Evolutionary conservation across 2,329 filamentous ascomycete genomes (phyloP), one percentile per base, ranked within the genome.

Genomic region (Rhynchosporium secalis): DNA sequence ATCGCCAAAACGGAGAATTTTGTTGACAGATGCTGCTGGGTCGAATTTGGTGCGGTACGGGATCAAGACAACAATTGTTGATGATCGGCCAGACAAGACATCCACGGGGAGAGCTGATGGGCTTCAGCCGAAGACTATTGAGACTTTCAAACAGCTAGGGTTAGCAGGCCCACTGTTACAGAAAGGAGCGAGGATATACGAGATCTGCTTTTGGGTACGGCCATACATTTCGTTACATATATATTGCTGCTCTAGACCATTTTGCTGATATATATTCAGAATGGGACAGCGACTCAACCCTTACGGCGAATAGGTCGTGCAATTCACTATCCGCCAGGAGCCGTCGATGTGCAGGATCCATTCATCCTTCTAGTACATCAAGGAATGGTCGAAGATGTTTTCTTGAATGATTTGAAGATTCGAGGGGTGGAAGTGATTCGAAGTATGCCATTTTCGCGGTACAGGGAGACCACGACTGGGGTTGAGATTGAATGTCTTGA

Each of bases 61-160:
- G 13, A 84, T 91, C 69, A 84, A 84, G 60, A 81, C 84, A 3
- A 80, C 82, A 46, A 80, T 91, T 49, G 79, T 91, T 55, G 89
- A 92, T 76, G 87, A 91, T 72, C 78, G 88, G 66, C 78, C 83
- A 40, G 83, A 89, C 69, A 85, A 85, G 70, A 92, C 89, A 0
- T 64, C 67, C 1, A 70, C 69, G 49, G 86, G 86, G 3, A 83
- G 88, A 72, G 87, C 86, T 10, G 86, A 90, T 67, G 84, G 84
- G 2, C 79, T 86, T 41, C 83, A 86, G 71, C 82, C 80, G 54
- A 83, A 84, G 10, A 86, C 83, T 0, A 83, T 86, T 28, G 85
- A 87, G 71, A 81, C 87, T 5, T 84, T 86, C 58, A 84, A 86
- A 70, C 83, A 82, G 54, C 81, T 87, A 12, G 83, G 81, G 0